Conservation (phyloP, 192 early-diverging fungal species). For the Gaertneriomyces sp. region DNA sequence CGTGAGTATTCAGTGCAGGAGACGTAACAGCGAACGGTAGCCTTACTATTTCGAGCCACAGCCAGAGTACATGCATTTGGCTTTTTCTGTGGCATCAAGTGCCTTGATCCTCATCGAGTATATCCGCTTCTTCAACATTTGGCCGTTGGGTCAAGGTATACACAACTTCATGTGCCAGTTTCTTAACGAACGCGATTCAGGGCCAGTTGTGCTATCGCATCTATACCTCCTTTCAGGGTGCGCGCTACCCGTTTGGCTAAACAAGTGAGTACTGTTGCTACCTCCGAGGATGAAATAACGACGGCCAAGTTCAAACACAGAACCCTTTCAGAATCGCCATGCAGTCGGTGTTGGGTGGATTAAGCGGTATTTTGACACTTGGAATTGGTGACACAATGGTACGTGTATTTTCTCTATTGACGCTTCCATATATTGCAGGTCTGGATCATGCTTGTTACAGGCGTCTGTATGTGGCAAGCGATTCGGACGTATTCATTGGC, state of each 20-base stretch:
- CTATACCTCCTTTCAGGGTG: slow-evolving; percentile 88
- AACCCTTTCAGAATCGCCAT: slow-evolving; percentile 16
- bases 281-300: neutral
- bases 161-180: slow-evolving; percentile 74
- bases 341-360: slow-evolving; percentile 29
- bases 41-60: slow-evolving; percentile 19
- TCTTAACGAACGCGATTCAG: slow-evolving; percentile 80
- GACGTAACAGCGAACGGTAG: neutral
- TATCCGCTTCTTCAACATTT: slow-evolving; percentile 71
- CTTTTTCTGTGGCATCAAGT: slow-evolving; percentile 72
- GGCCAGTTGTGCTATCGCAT: slow-evolving; percentile 80
- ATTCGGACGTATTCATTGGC: slow-evolving; percentile 72
- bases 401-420: slow-evolving; percentile 1
- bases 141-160: slow-evolving; percentile 60
- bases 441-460: slow-evolving; percentile 9
- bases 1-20: slow-evolving; percentile 34
- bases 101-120: slow-evolving; percentile 75
- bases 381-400: slow-evolving; percentile 88
- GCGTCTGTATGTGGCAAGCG: slow-evolving; percentile 82
- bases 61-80: slow-evolving; percentile 73
- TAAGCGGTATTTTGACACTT: slow-evolving; percentile 80
- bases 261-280: slow-evolving; percentile 40
- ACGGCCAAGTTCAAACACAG: neutral
- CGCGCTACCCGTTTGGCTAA: slow-evolving; percentile 84
- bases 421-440: neutral